Conservation (phyloP, 306 rosid genomes). For the Comarum palustre region DNA sequence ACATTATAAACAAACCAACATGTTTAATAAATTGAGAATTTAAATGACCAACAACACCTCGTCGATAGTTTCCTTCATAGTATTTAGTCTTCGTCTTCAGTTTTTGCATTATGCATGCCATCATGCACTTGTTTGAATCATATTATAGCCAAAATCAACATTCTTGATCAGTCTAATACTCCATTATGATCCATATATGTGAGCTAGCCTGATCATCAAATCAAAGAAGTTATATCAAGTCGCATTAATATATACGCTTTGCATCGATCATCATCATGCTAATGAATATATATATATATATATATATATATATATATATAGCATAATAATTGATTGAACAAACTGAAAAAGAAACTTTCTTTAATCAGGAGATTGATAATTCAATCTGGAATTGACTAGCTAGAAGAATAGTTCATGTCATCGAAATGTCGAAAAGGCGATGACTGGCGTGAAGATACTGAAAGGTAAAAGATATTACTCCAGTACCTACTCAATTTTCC, state of each 20-base stretch:
- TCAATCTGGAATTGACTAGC: background rate
- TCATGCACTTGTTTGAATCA: background rate
- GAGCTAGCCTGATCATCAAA: slow-evolving; percentile 15
- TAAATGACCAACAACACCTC: no score
- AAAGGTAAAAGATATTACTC: background rate
- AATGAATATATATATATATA: background rate
- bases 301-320: no score
- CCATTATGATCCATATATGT: slow-evolving; percentile 11
- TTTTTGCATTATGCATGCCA: slow-evolving; percentile 2
- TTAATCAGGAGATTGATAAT: background rate
- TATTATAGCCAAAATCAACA: background rate
- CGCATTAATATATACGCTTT: slow-evolving; percentile 14
- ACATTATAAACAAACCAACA: no score
- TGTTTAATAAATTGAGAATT: no score
- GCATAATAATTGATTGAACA: slow-evolving; percentile 2
- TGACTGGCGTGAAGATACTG: background rate
- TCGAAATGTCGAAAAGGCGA: background rate
- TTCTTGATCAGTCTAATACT: background rate
- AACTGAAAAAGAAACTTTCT: background rate
- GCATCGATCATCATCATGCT: background rate
- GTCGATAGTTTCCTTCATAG: no score
- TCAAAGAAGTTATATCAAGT: slow-evolving; percentile 29
- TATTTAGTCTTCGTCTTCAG: background rate
- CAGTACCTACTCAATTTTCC: background rate
- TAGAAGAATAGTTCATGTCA: background rate